A percentile compares a stretch with the other conserved stretches of the same genome.
Evolutionary conservation across 176 grass and related monocot genomes (phyloP).

Genomic region (Puccinellia tenuiflora): DNA sequence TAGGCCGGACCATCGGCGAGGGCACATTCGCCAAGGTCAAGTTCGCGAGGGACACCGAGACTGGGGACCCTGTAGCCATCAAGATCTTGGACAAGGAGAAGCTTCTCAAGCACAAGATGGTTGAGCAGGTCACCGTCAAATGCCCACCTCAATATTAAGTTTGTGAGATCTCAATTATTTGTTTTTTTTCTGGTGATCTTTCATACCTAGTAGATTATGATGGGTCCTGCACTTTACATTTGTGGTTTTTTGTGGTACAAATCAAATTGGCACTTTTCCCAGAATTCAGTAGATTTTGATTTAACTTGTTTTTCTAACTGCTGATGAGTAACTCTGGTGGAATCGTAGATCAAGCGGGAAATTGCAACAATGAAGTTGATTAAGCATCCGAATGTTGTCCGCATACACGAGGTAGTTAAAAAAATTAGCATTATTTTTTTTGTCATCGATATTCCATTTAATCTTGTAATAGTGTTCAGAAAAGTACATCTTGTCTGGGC

Average conservation of each 20-base stretch:
- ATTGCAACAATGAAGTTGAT: conserved; percentile 96
- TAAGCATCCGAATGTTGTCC: conserved; percentile 94
- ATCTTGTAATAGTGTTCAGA: background rate
- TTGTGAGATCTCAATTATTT: conserved; percentile 15
- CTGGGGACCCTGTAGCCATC: conserved; percentile 69
- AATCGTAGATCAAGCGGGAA: conserved; percentile 91
- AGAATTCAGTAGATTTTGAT: background rate
- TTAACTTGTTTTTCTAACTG: background rate
- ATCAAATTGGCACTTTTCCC: background rate
- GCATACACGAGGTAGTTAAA: conserved; percentile 70
- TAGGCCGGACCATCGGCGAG: conserved; percentile 88
- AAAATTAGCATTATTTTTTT: background rate
- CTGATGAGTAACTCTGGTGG: background rate
- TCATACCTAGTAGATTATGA: conserved; percentile 17
- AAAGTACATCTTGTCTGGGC: background rate
- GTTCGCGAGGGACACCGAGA: conserved; percentile 72
- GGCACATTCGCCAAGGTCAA: conserved; percentile 91
- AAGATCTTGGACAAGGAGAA: conserved; percentile 98
- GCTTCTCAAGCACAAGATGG: conserved; percentile 91
- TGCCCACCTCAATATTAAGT: background rate
- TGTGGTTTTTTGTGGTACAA: background rate
- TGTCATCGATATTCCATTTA: background rate
- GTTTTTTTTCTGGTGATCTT: background rate
- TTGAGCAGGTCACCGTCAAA: conserved; percentile 69
- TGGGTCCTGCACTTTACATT: conserved; percentile 1